Evolutionary conservation across 345 rosid species (phyloP), one percentile per base, ranked within the genome.

Genomic region (Durio zibethinus): DNA sequence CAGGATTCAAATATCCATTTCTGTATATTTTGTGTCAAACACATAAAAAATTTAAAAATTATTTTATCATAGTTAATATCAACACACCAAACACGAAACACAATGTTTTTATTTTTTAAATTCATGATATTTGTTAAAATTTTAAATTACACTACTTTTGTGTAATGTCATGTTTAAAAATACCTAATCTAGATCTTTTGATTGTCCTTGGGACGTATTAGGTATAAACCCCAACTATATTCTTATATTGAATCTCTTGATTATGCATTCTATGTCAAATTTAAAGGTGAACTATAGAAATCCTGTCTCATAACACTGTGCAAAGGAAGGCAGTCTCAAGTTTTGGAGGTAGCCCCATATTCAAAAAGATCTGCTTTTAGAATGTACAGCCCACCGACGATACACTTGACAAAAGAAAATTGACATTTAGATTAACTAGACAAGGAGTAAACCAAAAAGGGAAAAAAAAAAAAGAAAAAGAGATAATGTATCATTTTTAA

Each of bases 341-440:
- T 72, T 36, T 31, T 27, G 29, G 33, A 40, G 65, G 71, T 9
- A 73, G 18, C 62, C 80, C 78, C 40, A 72, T 56, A 33, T 56
- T 77, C 71, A 48, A 66, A 72, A 73, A 57, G 77, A 54, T 69
- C 73, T 43, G 76, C 73, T 62, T 54, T 54, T 53, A 77, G 82
- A 82, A 82, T 79, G 65, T 79, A 72, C 82, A 82, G 68, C 73
- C 77, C 72, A 40, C 35, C 65, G 56, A 79, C 31, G 61, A 45
- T 80, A 36, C 68, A 53, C 61, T 75, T 75, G 59, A 57, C 23
- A 53, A 20, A 45, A 67, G 10, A 3, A 57, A n/a, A 47, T n/a
- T 45, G 52, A 38, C 73, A 61, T 35, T 45, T 35, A 47, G 64
- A 78, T 60, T 48, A 69, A 47, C 78, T 40, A 74, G 77, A 76